Evolutionary conservation across 768 basidiomycete genomes (phyloP), one percentile per base, ranked within the genome.

Genomic region (Suillus subluteus): DNA sequence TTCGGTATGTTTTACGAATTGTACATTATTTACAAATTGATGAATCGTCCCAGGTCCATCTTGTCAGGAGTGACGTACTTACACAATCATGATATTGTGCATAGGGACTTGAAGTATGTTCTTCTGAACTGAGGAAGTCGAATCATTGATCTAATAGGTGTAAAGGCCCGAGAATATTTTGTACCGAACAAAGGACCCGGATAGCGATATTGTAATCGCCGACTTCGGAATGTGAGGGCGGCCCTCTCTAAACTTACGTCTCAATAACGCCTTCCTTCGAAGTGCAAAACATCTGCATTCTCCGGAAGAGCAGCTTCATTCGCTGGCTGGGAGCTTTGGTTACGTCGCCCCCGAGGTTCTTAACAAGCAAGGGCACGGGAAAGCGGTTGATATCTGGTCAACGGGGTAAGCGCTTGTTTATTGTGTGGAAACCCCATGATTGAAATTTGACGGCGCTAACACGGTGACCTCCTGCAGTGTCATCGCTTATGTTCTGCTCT

Each of bases 321-420:
- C 88, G 0, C 73, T 95, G 0, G 94, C 94, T 0, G 94, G 94
- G 0, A 91, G 89, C 72, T 88, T 95, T 68, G 95, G 94, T 2
- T 96, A 97, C 72, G 91, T 95, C 55, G 96, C 98, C 2, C 97
- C 97, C 1, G 94, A 96, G 73, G 92, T 96, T 6, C 79, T 96
- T 35, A 86, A 84, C 67, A 88, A 91, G 70, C 76, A 82, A n/a
- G 94, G 94, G 0, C 96, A 99, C 73, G 90, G 95, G 55, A 95
- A 94, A 74, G 88, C 93, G 4, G 96, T 98, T 7, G 98, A 99
- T 76, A 79, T 98, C 21, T 99, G 98, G 98, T 89, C 91, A 37
- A 90, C 89, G 6, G 98, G 97, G 94, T 94, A 69, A 46, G 87
- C 78, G 21, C 40, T 37, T n/a, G 15, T 63, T 40, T 8, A 62